Evolutionary conservation across 495 filamentous ascomycete species (phyloP).

Genomic region (Alectoria sarmentosa): DNA sequence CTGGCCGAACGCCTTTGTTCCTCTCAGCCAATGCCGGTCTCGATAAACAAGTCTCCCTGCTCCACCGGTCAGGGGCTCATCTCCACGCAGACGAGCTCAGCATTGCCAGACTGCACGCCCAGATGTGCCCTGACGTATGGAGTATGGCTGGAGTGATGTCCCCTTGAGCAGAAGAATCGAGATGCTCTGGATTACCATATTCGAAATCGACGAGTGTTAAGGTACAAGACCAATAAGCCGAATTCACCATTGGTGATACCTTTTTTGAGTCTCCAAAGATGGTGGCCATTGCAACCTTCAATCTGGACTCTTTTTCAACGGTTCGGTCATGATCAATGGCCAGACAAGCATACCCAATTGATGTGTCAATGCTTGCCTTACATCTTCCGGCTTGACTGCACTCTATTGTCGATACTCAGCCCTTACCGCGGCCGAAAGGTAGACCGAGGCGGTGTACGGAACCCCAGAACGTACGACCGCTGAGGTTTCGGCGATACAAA

Average conservation of each 20-base stretch:
- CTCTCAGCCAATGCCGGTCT: conserved; percentile 60
- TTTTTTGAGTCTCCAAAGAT: not conserved
- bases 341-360: not conserved
- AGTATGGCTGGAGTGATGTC: not conserved
- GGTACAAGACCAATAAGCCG: not conserved
- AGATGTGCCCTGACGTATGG: conserved; percentile 8
- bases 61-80: conserved; percentile 65
- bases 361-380: not conserved
- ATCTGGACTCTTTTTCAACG: not conserved
- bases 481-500: not conserved
- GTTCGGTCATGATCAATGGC: not conserved
- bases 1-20: conserved; percentile 75
- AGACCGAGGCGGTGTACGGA: not conserved
- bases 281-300: not conserved
- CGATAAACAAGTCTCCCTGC: conserved; percentile 53
- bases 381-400: not conserved
- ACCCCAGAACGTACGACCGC: not conserved
- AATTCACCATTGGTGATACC: not conserved
- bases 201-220: not conserved
- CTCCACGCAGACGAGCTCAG: conserved; percentile 57
- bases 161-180: not conserved
- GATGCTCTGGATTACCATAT: not conserved
- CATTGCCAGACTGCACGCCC: conserved; percentile 41
- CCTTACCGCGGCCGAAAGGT: too few relatives aligned
- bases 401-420: not conserved